These are phyloP conservation scores for Begonia loranthoides DNA, from an alignment of 306 rosid genomes.

Conservation along the genomic window DNA sequence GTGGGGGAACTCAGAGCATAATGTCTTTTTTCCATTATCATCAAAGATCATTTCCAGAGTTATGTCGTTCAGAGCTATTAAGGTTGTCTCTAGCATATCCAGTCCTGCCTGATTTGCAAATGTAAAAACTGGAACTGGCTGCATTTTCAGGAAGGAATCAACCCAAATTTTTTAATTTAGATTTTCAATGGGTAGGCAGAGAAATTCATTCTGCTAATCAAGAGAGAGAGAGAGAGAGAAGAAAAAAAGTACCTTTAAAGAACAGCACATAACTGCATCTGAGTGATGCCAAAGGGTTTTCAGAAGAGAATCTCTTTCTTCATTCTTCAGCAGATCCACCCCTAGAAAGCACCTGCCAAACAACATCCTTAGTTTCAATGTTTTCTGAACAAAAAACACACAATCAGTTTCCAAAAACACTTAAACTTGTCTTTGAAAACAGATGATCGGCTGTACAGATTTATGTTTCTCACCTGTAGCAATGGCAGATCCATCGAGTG, in stretches of 20 bases:
- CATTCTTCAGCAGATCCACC: conserved; percentile 54
- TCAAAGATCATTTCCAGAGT: conserved; percentile 87
- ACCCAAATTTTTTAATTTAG: background rate
- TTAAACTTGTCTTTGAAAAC: too few relatives aligned
- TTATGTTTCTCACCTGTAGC: conserved; percentile 17
- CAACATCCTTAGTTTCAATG: background rate
- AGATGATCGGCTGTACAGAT: too few relatives aligned
- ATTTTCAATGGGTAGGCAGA: background rate
- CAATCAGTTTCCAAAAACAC: too few relatives aligned
- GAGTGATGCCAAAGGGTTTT: conserved; percentile 90
- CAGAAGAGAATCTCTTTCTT: conserved; percentile 64
- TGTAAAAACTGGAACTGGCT: conserved; percentile 85
- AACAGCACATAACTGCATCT: conserved; percentile 85
- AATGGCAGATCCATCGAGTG: conserved; percentile 63
- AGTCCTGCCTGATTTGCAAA: conserved; percentile 96
- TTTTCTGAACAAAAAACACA: too few relatives aligned
- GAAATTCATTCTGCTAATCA: background rate
- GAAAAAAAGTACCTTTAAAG: conserved; percentile 29
- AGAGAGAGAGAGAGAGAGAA: background rate
- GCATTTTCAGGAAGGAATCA: conserved; percentile 6
- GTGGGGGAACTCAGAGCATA: conserved; percentile 85
- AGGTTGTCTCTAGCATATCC: conserved; percentile 95
- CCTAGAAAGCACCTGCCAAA: conserved; percentile 63
- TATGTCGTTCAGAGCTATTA: conserved; percentile 86
- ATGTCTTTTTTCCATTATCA: conserved; percentile 69